These are phyloP conservation scores for Cyclotella atomus DNA, from an alignment of 108 stramenopile species.

Conservation along the genomic window DNA sequence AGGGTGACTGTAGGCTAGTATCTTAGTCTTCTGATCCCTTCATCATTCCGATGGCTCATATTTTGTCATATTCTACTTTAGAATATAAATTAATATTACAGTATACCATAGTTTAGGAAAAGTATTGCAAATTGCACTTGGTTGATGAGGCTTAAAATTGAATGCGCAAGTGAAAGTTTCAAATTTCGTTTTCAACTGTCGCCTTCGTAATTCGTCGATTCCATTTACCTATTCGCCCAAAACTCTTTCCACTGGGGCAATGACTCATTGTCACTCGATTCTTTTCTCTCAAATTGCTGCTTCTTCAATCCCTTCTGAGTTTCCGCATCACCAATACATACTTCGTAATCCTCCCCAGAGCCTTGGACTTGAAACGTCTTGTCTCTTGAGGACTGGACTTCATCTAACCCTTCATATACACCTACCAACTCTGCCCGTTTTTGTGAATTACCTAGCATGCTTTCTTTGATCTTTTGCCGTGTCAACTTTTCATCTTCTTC, in stretches of 20 bases:
- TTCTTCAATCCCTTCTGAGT: conserved; percentile 17
- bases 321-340: neutral
- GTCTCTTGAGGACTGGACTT: neutral
- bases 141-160: too few relatives aligned
- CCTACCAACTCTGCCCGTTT: conserved; percentile 42
- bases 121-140: too few relatives aligned
- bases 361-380: conserved; percentile 1
- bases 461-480: conserved; percentile 50
- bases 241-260: conserved; percentile 42
- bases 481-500: conserved; percentile 62
- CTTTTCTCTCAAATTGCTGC: conserved; percentile 12
- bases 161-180: too few relatives aligned
- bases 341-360: conserved; percentile 9
- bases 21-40: too few relatives aligned
- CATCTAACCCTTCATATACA: conserved; percentile 39
- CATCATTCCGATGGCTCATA: too few relatives aligned
- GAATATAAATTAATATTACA: too few relatives aligned
- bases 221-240: conserved; percentile 31
- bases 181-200: too few relatives aligned
- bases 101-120: too few relatives aligned
- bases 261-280: conserved; percentile 3
- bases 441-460: conserved; percentile 12
- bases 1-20: too few relatives aligned
- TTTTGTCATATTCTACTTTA: too few relatives aligned
- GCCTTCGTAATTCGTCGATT: too few relatives aligned